Percentiles rank a stretch among this genome's conserved stretches.
Conservation (phyloP, 768 basidiomycete species). For the Russula sp. region DNA sequence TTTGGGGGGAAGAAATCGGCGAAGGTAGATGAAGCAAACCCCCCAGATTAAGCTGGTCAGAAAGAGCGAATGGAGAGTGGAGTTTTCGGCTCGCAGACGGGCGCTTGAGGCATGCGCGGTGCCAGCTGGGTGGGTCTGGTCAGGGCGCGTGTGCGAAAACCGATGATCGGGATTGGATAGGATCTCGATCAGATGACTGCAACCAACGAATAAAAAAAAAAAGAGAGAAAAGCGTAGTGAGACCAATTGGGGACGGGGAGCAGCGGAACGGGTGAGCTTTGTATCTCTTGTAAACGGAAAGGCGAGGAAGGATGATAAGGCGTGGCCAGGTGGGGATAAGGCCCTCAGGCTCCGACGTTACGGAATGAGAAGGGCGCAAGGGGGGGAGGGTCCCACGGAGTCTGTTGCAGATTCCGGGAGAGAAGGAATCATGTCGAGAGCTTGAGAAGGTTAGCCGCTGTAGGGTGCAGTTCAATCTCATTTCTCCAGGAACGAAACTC, state of each 20-base stretch:
- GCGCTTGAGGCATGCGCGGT: slow-evolving; percentile 12
- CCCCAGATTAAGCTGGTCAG: slow-evolving; percentile 10
- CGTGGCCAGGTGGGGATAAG: slow-evolving; percentile 18
- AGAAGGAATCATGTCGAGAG: slow-evolving; percentile 12
- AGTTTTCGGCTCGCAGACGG: slow-evolving; percentile 3
- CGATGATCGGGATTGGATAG: slow-evolving; percentile 22
- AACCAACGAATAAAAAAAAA: slow-evolving; percentile 9
- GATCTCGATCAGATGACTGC: slow-evolving; percentile 19
- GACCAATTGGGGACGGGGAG: slow-evolving; percentile 15
- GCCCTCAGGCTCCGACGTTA: slow-evolving; percentile 17
- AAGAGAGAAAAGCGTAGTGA: not conserved
- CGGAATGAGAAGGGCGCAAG: slow-evolving; percentile 21
- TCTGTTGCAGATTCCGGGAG: slow-evolving; percentile 11
- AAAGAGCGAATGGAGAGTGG: slow-evolving; percentile 14
- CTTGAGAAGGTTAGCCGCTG: slow-evolving; percentile 20
- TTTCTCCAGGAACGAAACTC: slow-evolving; percentile 16
- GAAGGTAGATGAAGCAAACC: slow-evolving; percentile 8
- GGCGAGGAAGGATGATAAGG: slow-evolving; percentile 16
- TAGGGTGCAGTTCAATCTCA: slow-evolving; percentile 18
- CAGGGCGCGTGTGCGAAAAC: slow-evolving; percentile 18
- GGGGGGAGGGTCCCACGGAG: slow-evolving; percentile 17
- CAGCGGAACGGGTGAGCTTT: slow-evolving; percentile 6
- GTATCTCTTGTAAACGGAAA: slow-evolving; percentile 8
- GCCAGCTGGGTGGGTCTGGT: slow-evolving; percentile 12
- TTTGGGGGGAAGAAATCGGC: not conserved